Base-by-base conservation (phyloP, 176 grass and related monocot genomes). In the Aegilops longissima region DNA sequence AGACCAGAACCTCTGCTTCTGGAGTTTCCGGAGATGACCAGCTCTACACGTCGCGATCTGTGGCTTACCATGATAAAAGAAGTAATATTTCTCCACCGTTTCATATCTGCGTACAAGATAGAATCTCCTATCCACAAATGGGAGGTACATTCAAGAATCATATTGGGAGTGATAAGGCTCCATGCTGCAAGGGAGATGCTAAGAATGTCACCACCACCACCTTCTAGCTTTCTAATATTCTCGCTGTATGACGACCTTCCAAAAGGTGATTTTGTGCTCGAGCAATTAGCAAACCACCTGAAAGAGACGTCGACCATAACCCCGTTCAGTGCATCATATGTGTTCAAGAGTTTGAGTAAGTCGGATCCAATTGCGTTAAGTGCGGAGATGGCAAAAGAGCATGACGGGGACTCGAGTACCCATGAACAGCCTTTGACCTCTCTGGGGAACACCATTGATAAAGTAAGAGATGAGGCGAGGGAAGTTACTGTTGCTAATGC, bases 111-210 rank as follows among this genome's bases (percentile, higher is more conserved):
- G 71, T 91, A 87, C 82, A 80, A 56, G 71, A 89, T 98, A 82
- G 88, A 92, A 77, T 89, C 90, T 12, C 89, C 93, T 6, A 80
- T 91, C 33, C 86, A 94, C 27, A 87, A 80, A 68, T 95, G 91
- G 82, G 92, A 95, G 86, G 86, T 95, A 30, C 73, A 95, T 44
- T 92, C 93, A 34, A 90, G 92, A 82, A 85, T 89, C 47, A 94
- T 89, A 74, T 56, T 98, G 88, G 96, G 93, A 74, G 80, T 98
- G 68, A 69, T 95, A 77, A 98, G 93, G 93, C 90, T 98, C 42
- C 96, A 98, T 33, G 90, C 91, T 27, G 93, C 96, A 66, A 95
- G 96, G 72, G 93, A 98, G 40, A 92, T 98, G 90, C 88, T 94
- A 29, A 82, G 89, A 86, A 98, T 98, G 83, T 92, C 93, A 18